phyloP scores from a whole-genome alignment of 306 rosid species.

The Vicia villosa region DNA sequence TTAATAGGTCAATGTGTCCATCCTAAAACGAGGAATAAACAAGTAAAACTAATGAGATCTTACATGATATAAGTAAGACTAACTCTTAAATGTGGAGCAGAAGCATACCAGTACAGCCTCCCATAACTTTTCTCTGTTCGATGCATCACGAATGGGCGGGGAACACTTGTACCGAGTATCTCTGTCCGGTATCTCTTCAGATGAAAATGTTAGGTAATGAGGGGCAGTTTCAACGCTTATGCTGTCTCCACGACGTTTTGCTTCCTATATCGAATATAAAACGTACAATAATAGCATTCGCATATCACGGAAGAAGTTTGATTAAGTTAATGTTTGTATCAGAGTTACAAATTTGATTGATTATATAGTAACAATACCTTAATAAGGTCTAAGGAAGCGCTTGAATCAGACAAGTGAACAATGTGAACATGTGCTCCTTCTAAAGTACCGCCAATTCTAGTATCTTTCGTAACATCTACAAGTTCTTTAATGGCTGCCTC shows the following conservation, averaged over 20 bases:
- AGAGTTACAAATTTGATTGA: background rate
- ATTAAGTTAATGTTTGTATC: background rate
- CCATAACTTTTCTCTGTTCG: constrained; percentile 80
- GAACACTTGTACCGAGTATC: constrained; percentile 93
- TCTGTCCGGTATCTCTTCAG: constrained; percentile 76
- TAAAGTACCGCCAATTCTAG: constrained; percentile 67
- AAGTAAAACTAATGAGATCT: background rate
- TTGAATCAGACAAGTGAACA: constrained; percentile 92
- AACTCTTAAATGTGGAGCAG: background rate
- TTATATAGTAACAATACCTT: constrained; percentile 52
- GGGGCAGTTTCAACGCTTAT: constrained; percentile 85
- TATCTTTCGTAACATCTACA: constrained; percentile 70
- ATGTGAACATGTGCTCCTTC: constrained; percentile 97
- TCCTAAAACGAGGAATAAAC: constrained; percentile 52
- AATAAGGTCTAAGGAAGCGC: constrained; percentile 75
- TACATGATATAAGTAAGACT: background rate
- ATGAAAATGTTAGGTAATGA: constrained; percentile 83
- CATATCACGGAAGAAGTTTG: constrained; percentile 20
- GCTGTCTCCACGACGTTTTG: constrained; percentile 80
- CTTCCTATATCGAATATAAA: constrained; percentile 62
- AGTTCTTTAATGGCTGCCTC: constrained; percentile 83
- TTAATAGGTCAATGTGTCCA: constrained; percentile 80
- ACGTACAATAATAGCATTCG: constrained; percentile 32
- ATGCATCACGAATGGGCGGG: constrained; percentile 85
- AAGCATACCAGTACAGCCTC: constrained; percentile 68